Percentiles rank a stretch among this genome's conserved stretches.
Conservation (phyloP, 2,329 filamentous ascomycete genomes). For the Pleoardoris graminearum region DNA sequence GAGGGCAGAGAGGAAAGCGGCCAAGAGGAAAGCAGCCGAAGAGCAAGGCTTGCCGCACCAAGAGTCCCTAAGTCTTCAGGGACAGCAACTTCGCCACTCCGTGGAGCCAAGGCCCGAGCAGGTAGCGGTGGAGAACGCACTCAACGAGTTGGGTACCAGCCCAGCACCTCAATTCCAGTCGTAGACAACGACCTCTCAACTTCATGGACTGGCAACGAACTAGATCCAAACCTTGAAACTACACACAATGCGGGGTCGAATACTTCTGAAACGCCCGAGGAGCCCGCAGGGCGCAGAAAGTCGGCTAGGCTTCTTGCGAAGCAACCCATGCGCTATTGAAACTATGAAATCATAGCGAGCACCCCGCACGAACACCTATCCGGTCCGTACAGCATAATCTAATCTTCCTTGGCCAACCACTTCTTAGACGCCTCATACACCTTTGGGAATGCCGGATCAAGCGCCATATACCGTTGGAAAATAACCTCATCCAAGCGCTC, state of each 20-base stretch:
- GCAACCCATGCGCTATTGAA: neutral
- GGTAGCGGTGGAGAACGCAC: too few species aligned
- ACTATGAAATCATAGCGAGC: neutral
- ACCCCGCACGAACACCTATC: neutral
- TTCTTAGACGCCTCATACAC: conserved; percentile 46
- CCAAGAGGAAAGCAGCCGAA: neutral
- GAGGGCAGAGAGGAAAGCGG: neutral
- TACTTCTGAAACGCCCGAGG: neutral
- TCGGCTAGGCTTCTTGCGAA: neutral
- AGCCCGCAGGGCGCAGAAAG: neutral
- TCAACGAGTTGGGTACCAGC: too few species aligned
- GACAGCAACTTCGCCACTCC: neutral
- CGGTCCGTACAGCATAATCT: neutral
- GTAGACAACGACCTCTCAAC: too few species aligned
- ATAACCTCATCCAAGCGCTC: conserved; percentile 42
- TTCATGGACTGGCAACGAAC: neutral
- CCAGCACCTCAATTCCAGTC: too few species aligned
- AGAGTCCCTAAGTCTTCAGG: too few species aligned
- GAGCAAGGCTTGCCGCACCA: too few species aligned
- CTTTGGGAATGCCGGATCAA: conserved; percentile 43
- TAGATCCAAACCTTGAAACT: neutral
- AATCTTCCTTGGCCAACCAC: conserved; percentile 46
- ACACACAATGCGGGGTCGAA: neutral
- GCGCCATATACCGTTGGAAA: conserved; percentile 46
- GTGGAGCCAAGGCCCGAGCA: neutral